These are phyloP conservation scores for Senna siamea DNA, from an alignment of 306 rosid species.

Conservation along the genomic window DNA sequence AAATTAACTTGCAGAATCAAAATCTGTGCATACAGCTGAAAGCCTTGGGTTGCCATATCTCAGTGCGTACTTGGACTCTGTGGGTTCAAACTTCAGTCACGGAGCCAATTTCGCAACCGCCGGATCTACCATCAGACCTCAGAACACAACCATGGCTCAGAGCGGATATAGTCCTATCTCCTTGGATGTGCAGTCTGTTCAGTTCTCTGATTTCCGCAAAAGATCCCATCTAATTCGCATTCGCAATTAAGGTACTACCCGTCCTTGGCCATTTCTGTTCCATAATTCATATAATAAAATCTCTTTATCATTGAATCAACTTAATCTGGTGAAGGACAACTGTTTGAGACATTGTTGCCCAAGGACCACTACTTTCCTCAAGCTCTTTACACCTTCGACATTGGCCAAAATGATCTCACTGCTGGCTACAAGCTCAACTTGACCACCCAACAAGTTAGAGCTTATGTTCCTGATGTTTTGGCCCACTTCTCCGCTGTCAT, in stretches of 20 bases:
- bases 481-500: constrained; percentile 52
- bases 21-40: constrained; percentile 42
- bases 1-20: too few relatives aligned
- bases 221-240: constrained; percentile 43
- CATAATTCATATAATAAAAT: too few relatives aligned
- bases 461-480: constrained; percentile 55
- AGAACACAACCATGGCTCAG: constrained; percentile 61
- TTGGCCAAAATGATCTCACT: constrained; percentile 69
- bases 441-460: constrained; percentile 55
- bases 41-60: constrained; percentile 57
- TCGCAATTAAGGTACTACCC: constrained; percentile 34
- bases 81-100: constrained; percentile 68
- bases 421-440: constrained; percentile 61
- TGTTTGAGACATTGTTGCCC: constrained; percentile 53
- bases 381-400: constrained; percentile 65
- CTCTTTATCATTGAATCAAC: background rate
- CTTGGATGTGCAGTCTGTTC: constrained; percentile 58
- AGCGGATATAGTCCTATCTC: constrained; percentile 79
- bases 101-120: constrained; percentile 89
- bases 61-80: constrained; percentile 71
- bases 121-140: constrained; percentile 73
- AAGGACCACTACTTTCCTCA: constrained; percentile 46
- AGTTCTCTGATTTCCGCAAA: constrained; percentile 61
- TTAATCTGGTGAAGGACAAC: constrained; percentile 30
- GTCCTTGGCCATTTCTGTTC: too few relatives aligned